A percentile compares a stretch with the other conserved stretches of the same genome.
phyloP scores from a whole-genome alignment of 169 alveolate species.

The Plasmodium cynomolgi region DNA sequence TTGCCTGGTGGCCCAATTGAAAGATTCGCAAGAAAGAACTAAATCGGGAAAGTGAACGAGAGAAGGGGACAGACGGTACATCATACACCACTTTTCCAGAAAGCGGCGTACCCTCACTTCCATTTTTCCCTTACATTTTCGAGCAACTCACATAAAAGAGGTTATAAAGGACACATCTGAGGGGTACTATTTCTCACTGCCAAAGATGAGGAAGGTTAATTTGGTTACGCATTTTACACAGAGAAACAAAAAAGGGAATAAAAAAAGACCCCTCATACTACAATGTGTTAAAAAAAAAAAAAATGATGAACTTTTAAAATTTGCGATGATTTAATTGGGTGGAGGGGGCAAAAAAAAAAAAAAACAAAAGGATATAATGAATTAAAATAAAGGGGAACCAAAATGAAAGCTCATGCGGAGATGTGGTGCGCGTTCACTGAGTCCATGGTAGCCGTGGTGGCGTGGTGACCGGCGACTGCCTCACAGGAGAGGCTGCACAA shows the following conservation, averaged over 20 bases:
- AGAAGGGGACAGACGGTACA: neutral
- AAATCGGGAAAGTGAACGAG: neutral
- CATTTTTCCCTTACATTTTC: neutral
- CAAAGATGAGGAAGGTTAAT: neutral
- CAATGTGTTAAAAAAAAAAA: neutral
- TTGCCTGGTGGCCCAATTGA: neutral
- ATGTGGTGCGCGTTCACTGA: neutral
- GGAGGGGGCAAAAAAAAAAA: neutral
- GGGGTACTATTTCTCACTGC: neutral
- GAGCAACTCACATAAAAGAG: neutral
- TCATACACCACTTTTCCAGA: neutral
- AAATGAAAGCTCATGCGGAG: neutral
- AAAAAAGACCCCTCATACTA: neutral
- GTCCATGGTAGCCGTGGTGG: neutral
- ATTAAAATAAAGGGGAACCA: neutral
- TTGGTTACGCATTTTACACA: neutral
- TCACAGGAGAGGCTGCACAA: constrained; percentile 56
- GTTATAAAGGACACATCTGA: neutral
- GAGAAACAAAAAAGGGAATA: neutral
- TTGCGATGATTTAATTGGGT: neutral
- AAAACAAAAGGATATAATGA: neutral
- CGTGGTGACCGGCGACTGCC: neutral
- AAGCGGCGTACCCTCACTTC: neutral
- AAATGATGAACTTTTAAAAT: neutral
- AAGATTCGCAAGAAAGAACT: neutral